Conservation (phyloP, 306 rosid species). For the Gastrolobium villosum region DNA sequence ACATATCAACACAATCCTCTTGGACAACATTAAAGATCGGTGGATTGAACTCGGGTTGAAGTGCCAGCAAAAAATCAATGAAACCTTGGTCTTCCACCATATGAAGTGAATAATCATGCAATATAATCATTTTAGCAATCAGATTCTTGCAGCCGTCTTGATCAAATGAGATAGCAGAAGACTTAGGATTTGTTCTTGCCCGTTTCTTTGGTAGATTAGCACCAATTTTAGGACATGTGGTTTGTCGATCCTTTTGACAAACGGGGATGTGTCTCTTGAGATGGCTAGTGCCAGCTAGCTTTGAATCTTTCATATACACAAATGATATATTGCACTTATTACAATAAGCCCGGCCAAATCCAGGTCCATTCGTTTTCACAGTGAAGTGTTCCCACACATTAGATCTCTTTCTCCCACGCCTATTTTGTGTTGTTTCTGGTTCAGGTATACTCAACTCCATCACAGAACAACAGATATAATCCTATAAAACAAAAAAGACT, state of each 20-base stretch:
- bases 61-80: conserved; percentile 64
- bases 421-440: conserved; percentile 57
- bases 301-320: conserved; percentile 84
- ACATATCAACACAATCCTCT: conserved; percentile 75
- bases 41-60: conserved; percentile 81
- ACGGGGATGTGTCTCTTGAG: conserved; percentile 82
- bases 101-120: conserved; percentile 92
- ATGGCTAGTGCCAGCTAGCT: conserved; percentile 94
- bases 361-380: conserved; percentile 64
- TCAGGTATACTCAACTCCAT: conserved; percentile 56
- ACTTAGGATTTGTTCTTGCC: conserved; percentile 53
- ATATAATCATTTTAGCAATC: conserved; percentile 82
- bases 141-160: conserved; percentile 78
- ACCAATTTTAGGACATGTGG: conserved; percentile 38
- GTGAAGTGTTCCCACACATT: conserved; percentile 92
- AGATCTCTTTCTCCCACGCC: conserved; percentile 81
- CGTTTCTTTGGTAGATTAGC: conserved; percentile 63
- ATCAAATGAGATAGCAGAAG: conserved; percentile 63
- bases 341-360: conserved; percentile 78
- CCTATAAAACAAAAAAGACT: conserved; percentile 44
- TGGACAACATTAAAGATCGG: conserved; percentile 62
- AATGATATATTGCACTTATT: conserved; percentile 78
- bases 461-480: conserved; percentile 42
- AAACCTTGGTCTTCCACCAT: conserved; percentile 93
- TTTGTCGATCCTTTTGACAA: conserved; percentile 65